Percentiles rank a stretch among this genome's conserved stretches.
These are phyloP conservation scores for Dendrobium catenatum DNA, from an alignment of 106 monocot species.

Conservation along the genomic window DNA sequence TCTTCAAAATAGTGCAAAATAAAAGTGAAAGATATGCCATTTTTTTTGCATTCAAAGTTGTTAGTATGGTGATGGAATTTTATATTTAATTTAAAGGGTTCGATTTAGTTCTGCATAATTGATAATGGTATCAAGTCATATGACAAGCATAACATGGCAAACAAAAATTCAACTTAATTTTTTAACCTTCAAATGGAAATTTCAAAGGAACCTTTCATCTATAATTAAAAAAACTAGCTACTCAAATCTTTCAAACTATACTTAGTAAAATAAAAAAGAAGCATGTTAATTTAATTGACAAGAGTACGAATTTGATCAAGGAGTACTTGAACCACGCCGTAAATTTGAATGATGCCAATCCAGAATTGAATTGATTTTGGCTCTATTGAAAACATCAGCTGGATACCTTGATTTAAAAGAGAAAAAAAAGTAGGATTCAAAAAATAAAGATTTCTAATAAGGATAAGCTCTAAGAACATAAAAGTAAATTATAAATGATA, in stretches of 20 bases:
- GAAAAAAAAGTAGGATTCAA: not conserved
- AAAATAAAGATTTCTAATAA: not conserved
- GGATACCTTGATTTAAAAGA: slow-evolving; percentile 69
- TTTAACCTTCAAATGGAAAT: no score
- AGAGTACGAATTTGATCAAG: not conserved
- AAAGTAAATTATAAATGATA: not conserved
- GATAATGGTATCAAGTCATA: no score
- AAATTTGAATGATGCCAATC: slow-evolving; percentile 98
- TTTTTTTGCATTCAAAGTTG: no score
- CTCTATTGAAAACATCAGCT: slow-evolving; percentile 58
- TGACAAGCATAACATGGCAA: no score
- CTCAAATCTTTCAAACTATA: not conserved
- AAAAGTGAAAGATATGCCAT: no score
- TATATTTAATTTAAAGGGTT: no score
- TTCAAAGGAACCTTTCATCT: no score
- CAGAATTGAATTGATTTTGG: slow-evolving; percentile 76
- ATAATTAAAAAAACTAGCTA: no score
- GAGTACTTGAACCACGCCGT: slow-evolving; percentile 62
- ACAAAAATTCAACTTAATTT: no score
- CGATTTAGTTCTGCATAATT: no score
- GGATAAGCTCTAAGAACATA: not conserved
- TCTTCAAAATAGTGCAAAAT: no score
- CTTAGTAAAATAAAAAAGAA: not conserved
- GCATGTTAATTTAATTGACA: not conserved
- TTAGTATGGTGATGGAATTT: no score